Base-by-base conservation (phyloP, 1,139 yeast genomes). In the Hyphopichia buzzinii region DNA sequence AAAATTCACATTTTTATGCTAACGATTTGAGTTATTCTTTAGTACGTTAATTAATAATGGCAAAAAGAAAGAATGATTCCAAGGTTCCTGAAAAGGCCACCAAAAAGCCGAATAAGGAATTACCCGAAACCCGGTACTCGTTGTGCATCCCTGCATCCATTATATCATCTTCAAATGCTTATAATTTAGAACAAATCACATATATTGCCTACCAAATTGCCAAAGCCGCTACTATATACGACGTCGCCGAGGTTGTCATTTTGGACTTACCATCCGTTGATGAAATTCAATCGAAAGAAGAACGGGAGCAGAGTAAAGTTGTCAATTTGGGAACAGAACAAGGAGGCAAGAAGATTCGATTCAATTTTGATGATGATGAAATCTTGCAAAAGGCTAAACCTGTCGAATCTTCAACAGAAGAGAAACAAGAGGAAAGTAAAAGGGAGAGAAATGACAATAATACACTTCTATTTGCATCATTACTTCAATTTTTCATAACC, bases 401-500 rank as follows among this genome's bases (percentile, higher is more conserved):
- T 4, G 13, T 10, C n/a, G 15, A 16, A 3, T 17, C 19, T 10
- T 17, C 17, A 12, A 25, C 8, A 21, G 32, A 30, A 8, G 46
- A 35, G 16, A 30, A 27, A 10, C 36, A 37, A 5, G 45, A 30
- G 8, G 43, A 39, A 14, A 40, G 21, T 8, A 36, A 37, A 43
- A 49, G 32, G 44, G 56, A 53, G 28, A 17, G 19, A 31, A n/a
- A 42, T 37, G 43, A 36, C 14, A 52, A 68, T 27, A 67, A 75
- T 33, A 64, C 81, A 0, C 60, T 81, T 52, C 52, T 81, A 13
- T 68, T 87, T 31, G 94, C 95, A 1, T 71, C 83, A 2, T 66
- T 89, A 36, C 64, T 89, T 37, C 96, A 88, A 54, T 89, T 68
- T 53, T 87, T 87, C 50, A 78, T 89, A 12, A 89, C 97, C 0